These are phyloP conservation scores for Glaciozyma martinii DNA, from an alignment of 768 basidiomycete genomes.

Conservation along the genomic window DNA sequence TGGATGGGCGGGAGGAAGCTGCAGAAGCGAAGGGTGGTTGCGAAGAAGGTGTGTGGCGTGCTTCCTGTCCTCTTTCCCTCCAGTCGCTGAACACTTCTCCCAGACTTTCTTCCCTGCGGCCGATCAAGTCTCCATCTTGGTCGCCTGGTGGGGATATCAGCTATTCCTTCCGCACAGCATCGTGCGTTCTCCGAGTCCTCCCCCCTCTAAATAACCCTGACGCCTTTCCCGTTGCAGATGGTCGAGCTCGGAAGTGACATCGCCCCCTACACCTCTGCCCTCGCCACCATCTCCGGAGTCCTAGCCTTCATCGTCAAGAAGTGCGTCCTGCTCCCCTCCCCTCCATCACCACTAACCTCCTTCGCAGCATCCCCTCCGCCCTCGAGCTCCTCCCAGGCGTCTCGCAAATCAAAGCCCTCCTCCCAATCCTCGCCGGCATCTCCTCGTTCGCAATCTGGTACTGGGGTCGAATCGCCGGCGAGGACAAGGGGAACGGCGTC, in stretches of 20 bases:
- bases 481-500: slow-evolving; percentile 12
- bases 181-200: neutral
- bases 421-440: slow-evolving; percentile 9
- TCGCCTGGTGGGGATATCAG: slow-evolving; percentile 19
- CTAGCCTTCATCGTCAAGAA: slow-evolving; percentile 8
- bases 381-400: slow-evolving; percentile 6
- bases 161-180: slow-evolving; percentile 9
- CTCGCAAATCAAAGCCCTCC: slow-evolving; percentile 5
- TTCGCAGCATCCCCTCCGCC: neutral
- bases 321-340: neutral
- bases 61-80: neutral
- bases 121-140: slow-evolving; percentile 1
- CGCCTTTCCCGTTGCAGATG: neutral
- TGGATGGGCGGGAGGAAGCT: slow-evolving; percentile 2
- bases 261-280: neutral
- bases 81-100: too few relatives aligned
- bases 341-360: neutral
- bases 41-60: slow-evolving; percentile 19
- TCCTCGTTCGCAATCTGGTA: slow-evolving; percentile 5
- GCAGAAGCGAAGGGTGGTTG: neutral
- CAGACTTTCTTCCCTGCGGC: slow-evolving; percentile 9
- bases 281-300: slow-evolving; percentile 2
- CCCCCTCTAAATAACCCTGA: neutral
- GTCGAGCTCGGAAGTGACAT: slow-evolving; percentile 5
- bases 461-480: slow-evolving; percentile 9